Conservation (phyloP, 305 asterid species). For the Striga hermonthica region DNA sequence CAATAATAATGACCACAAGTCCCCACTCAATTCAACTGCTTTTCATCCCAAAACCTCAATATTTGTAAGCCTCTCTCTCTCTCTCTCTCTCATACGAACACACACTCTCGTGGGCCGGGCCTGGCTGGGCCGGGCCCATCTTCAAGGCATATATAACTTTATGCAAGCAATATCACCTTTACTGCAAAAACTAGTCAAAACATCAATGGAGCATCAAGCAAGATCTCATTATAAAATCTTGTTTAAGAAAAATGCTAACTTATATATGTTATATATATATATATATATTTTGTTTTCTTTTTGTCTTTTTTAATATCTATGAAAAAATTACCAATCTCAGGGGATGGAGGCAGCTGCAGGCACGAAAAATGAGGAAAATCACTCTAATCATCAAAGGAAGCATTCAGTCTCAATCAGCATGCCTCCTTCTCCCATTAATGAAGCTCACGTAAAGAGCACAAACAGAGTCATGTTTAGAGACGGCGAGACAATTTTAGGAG, state of each 20-base stretch:
- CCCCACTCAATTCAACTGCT: slow-evolving; percentile 28
- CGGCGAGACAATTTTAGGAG: slow-evolving; percentile 19
- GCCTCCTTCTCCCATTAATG: slow-evolving; percentile 57
- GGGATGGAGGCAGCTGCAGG: slow-evolving; percentile 37
- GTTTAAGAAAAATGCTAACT: no score
- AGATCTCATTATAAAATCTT: no score
- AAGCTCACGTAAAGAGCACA: slow-evolving; percentile 32
- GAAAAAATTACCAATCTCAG: slow-evolving; percentile 32
- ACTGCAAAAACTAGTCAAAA: no score
- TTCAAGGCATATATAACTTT: no score
- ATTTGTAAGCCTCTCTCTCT: slow-evolving; percentile 42
- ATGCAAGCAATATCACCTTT: no score
- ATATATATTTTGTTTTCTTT: no score
- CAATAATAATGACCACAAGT: slow-evolving; percentile 6
- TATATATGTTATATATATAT: no score
- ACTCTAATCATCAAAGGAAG: slow-evolving; percentile 24
- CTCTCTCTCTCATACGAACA: not conserved
- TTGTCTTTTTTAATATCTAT: not conserved
- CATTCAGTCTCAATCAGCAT: slow-evolving; percentile 60
- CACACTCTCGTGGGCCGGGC: not conserved
- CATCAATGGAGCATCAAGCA: no score
- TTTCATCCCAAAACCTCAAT: slow-evolving; percentile 23
- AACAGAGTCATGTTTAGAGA: slow-evolving; percentile 44
- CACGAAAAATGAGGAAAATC: slow-evolving; percentile 24
- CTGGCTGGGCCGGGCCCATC: not conserved